These are phyloP conservation scores for Prunus mume DNA, from an alignment of 306 rosid genomes.

Conservation along the genomic window DNA sequence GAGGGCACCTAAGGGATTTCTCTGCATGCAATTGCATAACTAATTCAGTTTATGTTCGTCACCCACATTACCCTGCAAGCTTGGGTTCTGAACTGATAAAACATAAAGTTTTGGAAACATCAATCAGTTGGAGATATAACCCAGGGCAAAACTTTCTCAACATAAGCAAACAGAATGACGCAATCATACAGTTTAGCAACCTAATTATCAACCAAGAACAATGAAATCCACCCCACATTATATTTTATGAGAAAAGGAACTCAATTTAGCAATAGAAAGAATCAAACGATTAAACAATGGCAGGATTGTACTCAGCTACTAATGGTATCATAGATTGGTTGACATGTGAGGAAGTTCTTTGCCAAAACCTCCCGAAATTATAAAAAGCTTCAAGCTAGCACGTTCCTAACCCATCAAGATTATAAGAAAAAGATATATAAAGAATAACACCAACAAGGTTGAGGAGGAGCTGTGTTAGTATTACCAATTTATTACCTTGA, in stretches of 20 bases:
- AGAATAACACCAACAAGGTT: not conserved
- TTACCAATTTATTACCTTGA: conserved; percentile 20
- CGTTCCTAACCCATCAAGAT: not conserved
- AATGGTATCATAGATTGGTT: not conserved
- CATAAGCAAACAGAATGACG: not conserved
- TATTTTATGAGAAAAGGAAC: not conserved
- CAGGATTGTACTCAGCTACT: not conserved
- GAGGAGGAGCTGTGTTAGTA: not conserved
- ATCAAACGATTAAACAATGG: not conserved
- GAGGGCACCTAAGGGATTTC: conserved; percentile 10
- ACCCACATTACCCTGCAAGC: conserved; percentile 4
- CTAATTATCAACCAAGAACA: not conserved
- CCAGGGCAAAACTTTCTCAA: not conserved
- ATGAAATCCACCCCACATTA: not conserved
- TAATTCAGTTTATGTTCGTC: conserved; percentile 14
- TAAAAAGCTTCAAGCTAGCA: not conserved
- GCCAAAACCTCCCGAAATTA: not conserved
- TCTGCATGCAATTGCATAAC: conserved; percentile 5
- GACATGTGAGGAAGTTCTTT: conserved; percentile 3
- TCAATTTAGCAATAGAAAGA: not conserved
- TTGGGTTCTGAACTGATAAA: conserved; percentile 13
- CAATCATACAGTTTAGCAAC: not conserved
- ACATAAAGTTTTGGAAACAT: conserved; percentile 9
- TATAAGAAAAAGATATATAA: not conserved
- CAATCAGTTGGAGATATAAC: conserved; percentile 7